A percentile compares a stretch with the other conserved stretches of the same genome.
Evolutionary conservation across 2,329 filamentous ascomycete genomes (phyloP).

Genomic region (Ploettnerulaceae sp.): DNA sequence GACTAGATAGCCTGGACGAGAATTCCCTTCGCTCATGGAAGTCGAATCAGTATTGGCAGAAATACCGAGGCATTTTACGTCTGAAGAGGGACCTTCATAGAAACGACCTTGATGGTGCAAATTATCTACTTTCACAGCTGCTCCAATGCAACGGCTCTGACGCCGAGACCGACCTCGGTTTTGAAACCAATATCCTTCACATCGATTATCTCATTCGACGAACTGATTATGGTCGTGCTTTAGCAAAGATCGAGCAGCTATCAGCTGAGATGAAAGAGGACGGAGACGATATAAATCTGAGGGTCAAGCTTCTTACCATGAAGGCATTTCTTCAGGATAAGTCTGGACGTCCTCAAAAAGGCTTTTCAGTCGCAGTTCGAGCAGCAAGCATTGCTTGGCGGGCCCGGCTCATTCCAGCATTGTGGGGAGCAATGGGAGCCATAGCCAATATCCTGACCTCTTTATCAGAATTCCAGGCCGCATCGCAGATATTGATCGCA

Average conservation of each 20-base stretch:
- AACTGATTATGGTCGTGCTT: conserved; percentile 47
- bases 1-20: conserved; percentile 55
- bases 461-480: conserved; percentile 55
- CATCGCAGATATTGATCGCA: conserved; percentile 51
- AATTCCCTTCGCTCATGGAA: conserved; percentile 68
- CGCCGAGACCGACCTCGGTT: conserved; percentile 53
- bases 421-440: conserved; percentile 56
- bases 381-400: conserved; percentile 59
- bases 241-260: conserved; percentile 49
- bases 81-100: conserved; percentile 57
- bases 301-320: conserved; percentile 54
- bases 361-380: conserved; percentile 60
- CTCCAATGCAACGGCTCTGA: conserved; percentile 37
- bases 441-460: conserved; percentile 54
- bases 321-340: conserved; percentile 59
- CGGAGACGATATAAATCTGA: conserved; percentile 55
- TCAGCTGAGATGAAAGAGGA: conserved; percentile 47
- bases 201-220: conserved; percentile 54
- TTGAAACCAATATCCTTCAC: conserved; percentile 53
- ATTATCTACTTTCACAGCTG: conserved; percentile 53
- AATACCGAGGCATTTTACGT: conserved; percentile 62
- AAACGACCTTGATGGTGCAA: conserved; percentile 51
- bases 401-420: conserved; percentile 50
- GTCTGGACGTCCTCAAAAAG: conserved; percentile 55
- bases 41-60: conserved; percentile 67